phyloP scores from a whole-genome alignment of 2,329 filamentous ascomycete genomes.

The Reticulascus tulasneorum region DNA sequence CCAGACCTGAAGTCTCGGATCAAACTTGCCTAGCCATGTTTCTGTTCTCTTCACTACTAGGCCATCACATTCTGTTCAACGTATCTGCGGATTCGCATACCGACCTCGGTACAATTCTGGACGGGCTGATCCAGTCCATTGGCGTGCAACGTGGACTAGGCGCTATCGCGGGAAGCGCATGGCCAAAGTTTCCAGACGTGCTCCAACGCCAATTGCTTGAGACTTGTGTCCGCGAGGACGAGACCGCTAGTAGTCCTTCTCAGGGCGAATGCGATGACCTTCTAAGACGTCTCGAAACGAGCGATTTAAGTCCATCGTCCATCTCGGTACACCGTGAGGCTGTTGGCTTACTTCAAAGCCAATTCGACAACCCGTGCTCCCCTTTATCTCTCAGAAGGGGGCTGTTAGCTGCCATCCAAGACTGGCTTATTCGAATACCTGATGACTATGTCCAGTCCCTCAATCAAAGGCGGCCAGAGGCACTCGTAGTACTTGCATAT shows the following conservation, averaged over 20 bases:
- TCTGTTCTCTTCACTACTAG: constrained; percentile 39
- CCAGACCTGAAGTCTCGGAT: constrained; percentile 21
- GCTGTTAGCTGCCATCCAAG: constrained; percentile 18
- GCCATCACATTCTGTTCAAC: constrained; percentile 46
- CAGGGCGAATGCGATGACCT: constrained; percentile 27
- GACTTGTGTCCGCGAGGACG: too few relatives aligned
- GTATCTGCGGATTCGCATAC: constrained; percentile 12
- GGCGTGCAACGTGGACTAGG: constrained; percentile 39
- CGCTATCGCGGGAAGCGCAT: constrained; percentile 23
- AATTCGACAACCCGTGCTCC: too few relatives aligned
- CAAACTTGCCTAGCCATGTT: constrained; percentile 35
- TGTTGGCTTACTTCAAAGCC: too few relatives aligned
- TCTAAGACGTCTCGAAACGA: constrained; percentile 12
- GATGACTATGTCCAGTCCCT: constrained; percentile 24
- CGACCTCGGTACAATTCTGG: constrained; percentile 25
- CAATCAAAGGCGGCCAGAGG: background rate
- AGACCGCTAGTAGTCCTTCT: too few relatives aligned
- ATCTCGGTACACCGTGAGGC: too few relatives aligned
- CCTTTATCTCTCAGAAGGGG: too few relatives aligned
- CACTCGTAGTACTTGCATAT: constrained; percentile 35
- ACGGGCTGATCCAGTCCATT: constrained; percentile 35
- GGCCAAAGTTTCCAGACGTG: background rate
- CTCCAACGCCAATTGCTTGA: too few relatives aligned
- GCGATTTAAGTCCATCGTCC: background rate
- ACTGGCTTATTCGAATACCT: constrained; percentile 31